Evolutionary conservation across 2,329 filamentous ascomycete species (phyloP), one percentile per base, ranked within the genome.

Genomic region (Neofusicoccum kwambonambiense): DNA sequence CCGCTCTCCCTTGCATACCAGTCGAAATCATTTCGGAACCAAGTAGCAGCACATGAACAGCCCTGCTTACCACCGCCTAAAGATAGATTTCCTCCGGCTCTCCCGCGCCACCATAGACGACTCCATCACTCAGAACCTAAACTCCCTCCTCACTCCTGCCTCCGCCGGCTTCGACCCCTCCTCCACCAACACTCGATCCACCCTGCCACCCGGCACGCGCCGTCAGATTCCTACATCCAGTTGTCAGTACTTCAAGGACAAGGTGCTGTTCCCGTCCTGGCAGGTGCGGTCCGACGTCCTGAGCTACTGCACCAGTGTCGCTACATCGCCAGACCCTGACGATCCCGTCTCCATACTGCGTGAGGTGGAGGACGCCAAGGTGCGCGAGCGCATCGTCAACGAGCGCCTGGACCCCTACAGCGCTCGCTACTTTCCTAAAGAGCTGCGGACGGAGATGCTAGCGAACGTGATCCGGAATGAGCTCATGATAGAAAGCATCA

Each of bases 341-440:
- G 93, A 97, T 70, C 93, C 93, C 1, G 91, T 94, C 64, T 83
- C 87, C 31, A 80, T 90, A 0, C 72, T 90, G 17, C 82, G 91
- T 63, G 85, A 92, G 71, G 82, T 87, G 0, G 90, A 96, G 77
- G 87, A 87, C 62, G 85, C 88, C 65, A 87, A 82, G 70, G 87
- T 90, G 68, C 83, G 89, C 54, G 89, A 94, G 72, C 83, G 88
- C 61, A 83, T 94, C 0, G 88, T 98, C 4, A 87, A 98, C 75
- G 95, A 98, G 79, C 83, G 95, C 64, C 76, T 97, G 65, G 95
- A 99, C 80, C 95, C 95, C 1, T 99, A 99, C 75, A 93, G 90
- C 9, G 90, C 83, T 6, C 83, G 94, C 27, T 96, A 92, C 75
- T 94, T 94, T 70, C 88, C 91, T 0, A 80, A 83, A 60, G 93